phyloP scores from a whole-genome alignment of 2,329 filamentous ascomycete genomes.

The Pseudogymnoascus pannorum region DNA sequence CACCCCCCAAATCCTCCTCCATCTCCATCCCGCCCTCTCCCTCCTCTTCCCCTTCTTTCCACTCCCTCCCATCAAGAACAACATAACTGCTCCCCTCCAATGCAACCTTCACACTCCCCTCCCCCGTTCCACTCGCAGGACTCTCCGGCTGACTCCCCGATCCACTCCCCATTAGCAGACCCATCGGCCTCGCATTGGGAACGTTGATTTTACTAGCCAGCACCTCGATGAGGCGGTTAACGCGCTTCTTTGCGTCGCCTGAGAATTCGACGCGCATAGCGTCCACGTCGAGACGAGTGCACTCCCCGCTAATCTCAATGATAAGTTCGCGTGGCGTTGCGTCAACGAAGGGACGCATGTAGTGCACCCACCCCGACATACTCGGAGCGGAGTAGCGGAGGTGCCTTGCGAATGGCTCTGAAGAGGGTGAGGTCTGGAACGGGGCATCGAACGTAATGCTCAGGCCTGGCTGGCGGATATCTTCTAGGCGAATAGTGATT shows the following conservation, averaged over 20 bases:
- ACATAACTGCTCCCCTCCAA: constrained; percentile 55
- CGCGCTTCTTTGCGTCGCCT: constrained; percentile 58
- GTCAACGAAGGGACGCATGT: constrained; percentile 81
- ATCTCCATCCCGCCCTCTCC: constrained; percentile 7
- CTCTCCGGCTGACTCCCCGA: constrained; percentile 54
- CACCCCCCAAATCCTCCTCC: constrained; percentile 12
- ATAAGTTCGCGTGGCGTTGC: constrained; percentile 65
- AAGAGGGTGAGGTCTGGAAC: constrained; percentile 12
- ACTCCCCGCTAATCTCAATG: constrained; percentile 68
- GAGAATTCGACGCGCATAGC: constrained; percentile 65
- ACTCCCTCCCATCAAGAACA: constrained; percentile 49
- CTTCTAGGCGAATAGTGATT: constrained; percentile 72
- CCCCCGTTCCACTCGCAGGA: constrained; percentile 63
- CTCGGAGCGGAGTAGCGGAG: constrained; percentile 9
- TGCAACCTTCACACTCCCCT: constrained; percentile 59
- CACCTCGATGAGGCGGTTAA: constrained; percentile 70
- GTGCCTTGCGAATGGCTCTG: constrained; percentile 28
- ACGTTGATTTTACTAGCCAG: constrained; percentile 74
- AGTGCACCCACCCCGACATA: constrained; percentile 57
- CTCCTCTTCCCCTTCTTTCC: constrained; percentile 30
- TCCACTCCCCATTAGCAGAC: constrained; percentile 60
- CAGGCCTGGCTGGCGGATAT: constrained; percentile 82
- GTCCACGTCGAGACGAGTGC: constrained; percentile 48
- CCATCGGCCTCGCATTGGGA: constrained; percentile 51
- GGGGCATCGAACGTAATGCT: constrained; percentile 49